phyloP scores from a whole-genome alignment of 192 early-diverging fungal genomes.

The Tieghemiomyces parasiticus region DNA sequence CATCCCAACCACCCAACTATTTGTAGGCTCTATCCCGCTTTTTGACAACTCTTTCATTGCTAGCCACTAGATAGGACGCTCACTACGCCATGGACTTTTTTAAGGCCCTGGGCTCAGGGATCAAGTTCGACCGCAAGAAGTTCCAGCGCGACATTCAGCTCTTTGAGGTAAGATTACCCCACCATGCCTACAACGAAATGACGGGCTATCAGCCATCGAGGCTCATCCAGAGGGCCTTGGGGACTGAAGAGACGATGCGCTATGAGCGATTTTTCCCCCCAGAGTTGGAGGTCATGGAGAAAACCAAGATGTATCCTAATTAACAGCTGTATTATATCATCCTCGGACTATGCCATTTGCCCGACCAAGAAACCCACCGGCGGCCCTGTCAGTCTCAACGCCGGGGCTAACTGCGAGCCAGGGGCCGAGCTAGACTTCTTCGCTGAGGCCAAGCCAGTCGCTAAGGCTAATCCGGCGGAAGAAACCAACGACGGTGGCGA shows the following conservation, averaged over 20 bases:
- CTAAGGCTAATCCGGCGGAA: not conserved
- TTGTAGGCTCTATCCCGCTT: no score
- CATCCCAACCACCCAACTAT: no score
- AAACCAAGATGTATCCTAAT: not conserved
- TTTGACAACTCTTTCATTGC: no score
- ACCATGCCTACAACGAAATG: not conserved
- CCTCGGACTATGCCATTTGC: not conserved
- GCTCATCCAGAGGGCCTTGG: not conserved
- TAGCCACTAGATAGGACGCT: no score
- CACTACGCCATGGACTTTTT: slow-evolving; percentile 61
- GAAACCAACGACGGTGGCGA: slow-evolving; percentile 18
- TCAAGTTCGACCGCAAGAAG: slow-evolving; percentile 72
- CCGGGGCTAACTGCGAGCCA: slow-evolving; percentile 6
- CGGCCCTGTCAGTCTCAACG: not conserved
- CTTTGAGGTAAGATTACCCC: slow-evolving; percentile 45
- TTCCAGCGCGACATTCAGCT: slow-evolving; percentile 68
- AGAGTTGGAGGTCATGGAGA: slow-evolving; percentile 12
- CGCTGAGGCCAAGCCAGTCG: slow-evolving; percentile 16
- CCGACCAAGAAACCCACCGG: not conserved
- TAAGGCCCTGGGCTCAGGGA: slow-evolving; percentile 69
- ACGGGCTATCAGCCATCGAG: not conserved
- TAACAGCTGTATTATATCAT: not conserved
- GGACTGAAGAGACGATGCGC: not conserved
- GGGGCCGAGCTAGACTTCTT: slow-evolving; percentile 9
- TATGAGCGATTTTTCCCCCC: not conserved